These are phyloP conservation scores for Poteriospumella lacustris DNA, from an alignment of 108 stramenopile species.

Conservation along the genomic window DNA sequence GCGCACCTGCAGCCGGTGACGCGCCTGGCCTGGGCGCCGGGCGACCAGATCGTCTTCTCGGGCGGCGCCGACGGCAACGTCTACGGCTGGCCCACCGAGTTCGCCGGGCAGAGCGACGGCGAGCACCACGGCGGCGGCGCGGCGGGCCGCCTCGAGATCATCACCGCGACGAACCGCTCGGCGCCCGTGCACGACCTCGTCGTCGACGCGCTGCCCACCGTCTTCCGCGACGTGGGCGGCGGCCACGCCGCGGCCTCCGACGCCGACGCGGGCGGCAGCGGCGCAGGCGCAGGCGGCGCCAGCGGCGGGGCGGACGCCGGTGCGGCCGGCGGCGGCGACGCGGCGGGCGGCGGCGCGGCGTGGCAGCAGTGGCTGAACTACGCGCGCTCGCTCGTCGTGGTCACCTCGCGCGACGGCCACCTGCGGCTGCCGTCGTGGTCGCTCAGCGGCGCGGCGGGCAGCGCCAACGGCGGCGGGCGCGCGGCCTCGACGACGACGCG, in stretches of 20 bases:
- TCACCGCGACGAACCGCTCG: not conserved
- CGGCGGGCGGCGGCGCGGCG: not conserved
- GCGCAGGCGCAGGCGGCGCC: not conserved
- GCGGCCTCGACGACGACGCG: too few species aligned
- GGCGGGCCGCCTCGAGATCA: not conserved
- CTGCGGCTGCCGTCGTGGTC: not conserved
- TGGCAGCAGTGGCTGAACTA: not conserved
- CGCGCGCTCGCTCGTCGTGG: not conserved
- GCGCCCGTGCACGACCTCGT: not conserved
- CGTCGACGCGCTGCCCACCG: not conserved
- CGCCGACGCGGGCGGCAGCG: not conserved
- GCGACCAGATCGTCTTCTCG: conserved; percentile 41
- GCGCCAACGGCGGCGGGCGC: too few species aligned
- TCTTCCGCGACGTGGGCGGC: not conserved
- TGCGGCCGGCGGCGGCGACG: not conserved
- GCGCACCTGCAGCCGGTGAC: conserved; percentile 41
- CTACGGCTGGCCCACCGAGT: conserved; percentile 33
- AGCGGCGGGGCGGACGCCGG: not conserved
- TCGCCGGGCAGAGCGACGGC: not conserved
- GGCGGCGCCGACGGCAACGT: conserved; percentile 47
- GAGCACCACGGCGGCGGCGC: not conserved
- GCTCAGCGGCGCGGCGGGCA: too few species aligned
- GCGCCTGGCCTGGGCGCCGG: conserved; percentile 36
- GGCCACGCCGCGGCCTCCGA: not conserved
- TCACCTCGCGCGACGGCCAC: not conserved